phyloP scores from a whole-genome alignment of 139 green algal species.

The Mesotaenium endlicherianum region DNA sequence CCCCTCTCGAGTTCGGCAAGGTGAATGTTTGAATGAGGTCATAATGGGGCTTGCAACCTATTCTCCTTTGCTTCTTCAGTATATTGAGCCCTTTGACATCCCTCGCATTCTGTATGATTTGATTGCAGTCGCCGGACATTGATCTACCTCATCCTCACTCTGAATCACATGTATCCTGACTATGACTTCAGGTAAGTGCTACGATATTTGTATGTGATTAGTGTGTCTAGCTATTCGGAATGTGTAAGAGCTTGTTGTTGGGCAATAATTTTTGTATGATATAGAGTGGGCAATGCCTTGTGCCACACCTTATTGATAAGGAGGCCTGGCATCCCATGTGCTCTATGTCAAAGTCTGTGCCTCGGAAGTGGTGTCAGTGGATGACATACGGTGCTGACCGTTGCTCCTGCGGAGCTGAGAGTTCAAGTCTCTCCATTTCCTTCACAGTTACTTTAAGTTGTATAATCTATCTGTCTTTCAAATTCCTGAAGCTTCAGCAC shows the following conservation, averaged over 20 bases:
- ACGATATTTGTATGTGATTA: no score
- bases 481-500: no score
- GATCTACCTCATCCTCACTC: constrained; percentile 97
- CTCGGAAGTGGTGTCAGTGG: constrained; percentile 43
- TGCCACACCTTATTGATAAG: neutral
- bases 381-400: constrained; percentile 39
- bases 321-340: neutral
- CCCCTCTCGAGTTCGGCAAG: constrained; percentile 37
- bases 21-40: neutral
- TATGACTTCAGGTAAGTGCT: constrained; percentile 93
- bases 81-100: neutral
- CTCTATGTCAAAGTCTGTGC: neutral
- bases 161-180: constrained; percentile 97
- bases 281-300: no score
- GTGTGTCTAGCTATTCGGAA: no score
- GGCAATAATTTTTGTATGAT: no score
- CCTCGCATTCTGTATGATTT: neutral
- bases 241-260: no score
- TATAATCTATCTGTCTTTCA: no score
- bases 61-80: neutral
- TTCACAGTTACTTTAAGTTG: no score
- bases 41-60: neutral
- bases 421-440: constrained; percentile 50
- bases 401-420: constrained; percentile 37
- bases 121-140: constrained; percentile 83